Base-by-base conservation (phyloP, 768 basidiomycete species). In the Calocybe gangraenosa region DNA sequence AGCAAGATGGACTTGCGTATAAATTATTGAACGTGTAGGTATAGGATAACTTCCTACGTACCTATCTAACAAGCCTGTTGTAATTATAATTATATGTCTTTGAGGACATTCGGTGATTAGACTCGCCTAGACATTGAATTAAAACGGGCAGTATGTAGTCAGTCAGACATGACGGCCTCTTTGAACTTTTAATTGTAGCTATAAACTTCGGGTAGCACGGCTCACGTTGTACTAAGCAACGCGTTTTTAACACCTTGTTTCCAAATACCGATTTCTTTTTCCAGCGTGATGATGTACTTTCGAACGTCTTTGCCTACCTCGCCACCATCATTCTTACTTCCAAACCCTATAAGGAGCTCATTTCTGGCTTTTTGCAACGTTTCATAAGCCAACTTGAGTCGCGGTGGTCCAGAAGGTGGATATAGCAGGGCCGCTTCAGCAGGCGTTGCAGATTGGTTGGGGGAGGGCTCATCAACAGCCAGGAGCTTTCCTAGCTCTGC, bases 401-500 rank as follows among this genome's bases (percentile, higher is more conserved):
- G 73, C 17, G 68, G 59, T 2, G 79, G 72, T 0, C 86, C 87
- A 3, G 78, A 82, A 0, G 87, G 88, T 3, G 84, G 87, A 58
- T 82, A 88, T 0, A 58, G 31, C 13, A 53, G 46, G 10, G 54
- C 34, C 36, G 58, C 37, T 34, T 48, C 44, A 14, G 53, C 50
- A n/a, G 53, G 44, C 3, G 47, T 43, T 15, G 50, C 15, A 11
- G 53, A 48, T 25, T 55, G 47, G 1, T 60, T 60, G 2, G 80
- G 76, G 2, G 64, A 61, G 0, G 81, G 82, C 57, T 91, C 88
- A 54, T 92, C 87, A 0, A 92, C 84, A 0, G 79, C 78, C 5
- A 93, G 70, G 6, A 92, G 65, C 65, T 92, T 93, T 0, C 87
- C 91, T 5, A 90, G 69, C 60, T 94, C 92, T 2, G 84, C 81